Percentiles rank a stretch among this genome's conserved stretches.
Evolutionary conservation across 1,284 basidiomycete species (phyloP).

Genomic region (Neotropicomus parvogracilis): DNA sequence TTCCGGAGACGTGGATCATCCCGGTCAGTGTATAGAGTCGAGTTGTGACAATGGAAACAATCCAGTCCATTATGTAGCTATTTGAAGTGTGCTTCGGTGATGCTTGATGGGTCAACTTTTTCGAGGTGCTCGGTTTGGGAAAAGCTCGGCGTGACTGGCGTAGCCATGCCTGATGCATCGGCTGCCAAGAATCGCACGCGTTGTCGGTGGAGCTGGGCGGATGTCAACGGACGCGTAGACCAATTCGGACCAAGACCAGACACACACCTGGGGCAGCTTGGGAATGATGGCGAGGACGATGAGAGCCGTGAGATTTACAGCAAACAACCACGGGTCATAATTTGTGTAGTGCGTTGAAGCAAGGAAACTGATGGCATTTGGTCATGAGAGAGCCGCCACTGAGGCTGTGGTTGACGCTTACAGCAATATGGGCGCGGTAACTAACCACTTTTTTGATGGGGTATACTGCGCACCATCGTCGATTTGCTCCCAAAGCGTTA

Average conservation of each 20-base stretch:
- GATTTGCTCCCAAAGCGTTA: slow-evolving; percentile 99
- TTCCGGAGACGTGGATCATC: slow-evolving; percentile 12
- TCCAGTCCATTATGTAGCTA: slow-evolving; percentile 19
- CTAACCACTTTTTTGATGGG: slow-evolving; percentile 96
- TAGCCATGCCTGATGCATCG: slow-evolving; percentile 58
- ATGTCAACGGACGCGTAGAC: slow-evolving; percentile 18
- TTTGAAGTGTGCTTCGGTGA: slow-evolving; percentile 39
- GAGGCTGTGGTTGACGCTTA: slow-evolving; percentile 43
- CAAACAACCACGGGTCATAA: slow-evolving; percentile 90
- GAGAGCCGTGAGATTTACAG: slow-evolving; percentile 85
- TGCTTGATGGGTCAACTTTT: slow-evolving; percentile 22
- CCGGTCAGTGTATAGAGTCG: slow-evolving; percentile 19
- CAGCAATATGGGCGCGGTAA: slow-evolving; percentile 88
- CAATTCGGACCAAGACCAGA: not conserved
- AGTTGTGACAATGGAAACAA: slow-evolving; percentile 10
- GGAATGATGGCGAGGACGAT: slow-evolving; percentile 81
- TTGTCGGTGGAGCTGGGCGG: slow-evolving; percentile 68
- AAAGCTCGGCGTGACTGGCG: slow-evolving; percentile 58
- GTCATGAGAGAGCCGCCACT: not conserved
- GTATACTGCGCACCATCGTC: slow-evolving; percentile 98
- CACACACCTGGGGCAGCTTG: slow-evolving; percentile 84
- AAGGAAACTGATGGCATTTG: slow-evolving; percentile 65
- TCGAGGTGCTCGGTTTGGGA: slow-evolving; percentile 32
- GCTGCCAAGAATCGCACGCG: slow-evolving; percentile 70
- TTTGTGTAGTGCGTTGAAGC: slow-evolving; percentile 98